Evolutionary conservation across 2,329 filamentous ascomycete genomes (phyloP).

Genomic region (Geosmithia putterillii): DNA sequence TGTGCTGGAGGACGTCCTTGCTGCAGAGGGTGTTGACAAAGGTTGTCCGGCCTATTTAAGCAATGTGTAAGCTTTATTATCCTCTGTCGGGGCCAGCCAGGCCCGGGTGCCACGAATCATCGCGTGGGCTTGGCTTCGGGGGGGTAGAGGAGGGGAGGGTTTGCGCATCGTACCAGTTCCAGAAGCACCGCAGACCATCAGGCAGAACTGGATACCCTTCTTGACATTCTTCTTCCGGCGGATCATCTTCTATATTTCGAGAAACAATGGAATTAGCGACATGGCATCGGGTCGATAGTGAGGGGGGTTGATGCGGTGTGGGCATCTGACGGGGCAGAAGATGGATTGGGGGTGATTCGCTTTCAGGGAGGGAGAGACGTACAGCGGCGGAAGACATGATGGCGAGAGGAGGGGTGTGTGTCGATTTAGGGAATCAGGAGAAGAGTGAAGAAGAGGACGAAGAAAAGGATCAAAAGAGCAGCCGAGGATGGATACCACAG

Average conservation of each 20-base stretch:
- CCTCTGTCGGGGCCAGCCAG: neutral
- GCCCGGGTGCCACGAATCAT: neutral
- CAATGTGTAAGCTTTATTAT: constrained; percentile 1
- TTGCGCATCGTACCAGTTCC: constrained; percentile 66
- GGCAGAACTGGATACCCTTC: constrained; percentile 99
- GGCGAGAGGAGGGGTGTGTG: constrained; percentile 5
- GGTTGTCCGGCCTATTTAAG: constrained; percentile 73
- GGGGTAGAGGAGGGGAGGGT: constrained; percentile 3
- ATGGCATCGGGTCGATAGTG: neutral
- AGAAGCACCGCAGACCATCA: constrained; percentile 99
- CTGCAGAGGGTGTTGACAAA: constrained; percentile 99
- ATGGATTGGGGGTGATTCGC: neutral
- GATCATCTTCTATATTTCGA: constrained; percentile 65
- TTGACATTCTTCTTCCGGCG: constrained; percentile 99
- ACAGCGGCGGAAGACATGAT: constrained; percentile 21
- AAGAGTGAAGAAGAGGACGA: neutral
- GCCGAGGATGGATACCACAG: neutral
- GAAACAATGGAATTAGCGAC: constrained; percentile 2
- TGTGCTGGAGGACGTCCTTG: constrained; percentile 79
- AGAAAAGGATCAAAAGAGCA: neutral
- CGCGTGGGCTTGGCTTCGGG: too few species aligned
- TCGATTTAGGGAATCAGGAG: constrained; percentile 5
- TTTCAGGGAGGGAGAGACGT: constrained; percentile 10
- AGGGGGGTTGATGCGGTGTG: neutral
- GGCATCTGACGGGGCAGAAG: neutral